These are phyloP conservation scores for Euphrasia arctica DNA, from an alignment of 305 asterid genomes.

Conservation along the genomic window DNA sequence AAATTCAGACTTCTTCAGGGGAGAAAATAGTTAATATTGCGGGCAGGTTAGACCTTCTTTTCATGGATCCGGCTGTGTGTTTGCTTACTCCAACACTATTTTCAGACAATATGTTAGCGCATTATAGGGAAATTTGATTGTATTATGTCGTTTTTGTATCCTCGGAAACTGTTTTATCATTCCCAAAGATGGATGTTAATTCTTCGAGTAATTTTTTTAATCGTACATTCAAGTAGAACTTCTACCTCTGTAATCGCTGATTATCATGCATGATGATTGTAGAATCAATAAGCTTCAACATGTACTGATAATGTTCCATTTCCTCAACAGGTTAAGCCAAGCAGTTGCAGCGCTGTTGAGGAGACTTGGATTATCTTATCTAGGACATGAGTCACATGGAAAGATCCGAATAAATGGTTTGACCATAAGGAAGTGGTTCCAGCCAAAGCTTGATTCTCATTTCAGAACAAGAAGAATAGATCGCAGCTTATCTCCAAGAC, in stretches of 20 bases:
- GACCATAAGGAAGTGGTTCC: conserved; percentile 73
- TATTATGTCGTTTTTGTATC: not conserved
- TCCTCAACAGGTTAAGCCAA: conserved; percentile 70
- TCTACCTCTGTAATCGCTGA: conserved; percentile 14
- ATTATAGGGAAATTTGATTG: conserved; percentile 1
- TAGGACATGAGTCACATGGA: conserved; percentile 81
- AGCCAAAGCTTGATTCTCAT: conserved; percentile 61
- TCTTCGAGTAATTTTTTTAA: not conserved
- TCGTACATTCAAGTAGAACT: conserved; percentile 9
- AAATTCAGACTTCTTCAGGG: conserved; percentile 60
- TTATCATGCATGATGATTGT: conserved; percentile 11
- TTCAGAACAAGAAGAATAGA: conserved; percentile 39
- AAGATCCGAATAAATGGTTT: conserved; percentile 78
- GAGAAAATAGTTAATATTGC: conserved; percentile 67
- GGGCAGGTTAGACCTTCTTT: conserved; percentile 53
- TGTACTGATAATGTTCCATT: conserved; percentile 27
- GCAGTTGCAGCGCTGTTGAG: conserved; percentile 74
- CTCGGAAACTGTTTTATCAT: not conserved
- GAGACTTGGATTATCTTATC: conserved; percentile 73
- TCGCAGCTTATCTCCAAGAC: conserved; percentile 43
- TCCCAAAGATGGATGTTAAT: conserved; percentile 10
- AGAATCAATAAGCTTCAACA: conserved; percentile 15
- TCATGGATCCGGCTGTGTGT: too few relatives aligned
- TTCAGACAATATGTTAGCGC: not conserved
- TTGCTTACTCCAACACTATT: too few relatives aligned